Evolutionary conservation across 257 asterid genomes (phyloP).

Genomic region (Nyctanthes arbortristis): DNA sequence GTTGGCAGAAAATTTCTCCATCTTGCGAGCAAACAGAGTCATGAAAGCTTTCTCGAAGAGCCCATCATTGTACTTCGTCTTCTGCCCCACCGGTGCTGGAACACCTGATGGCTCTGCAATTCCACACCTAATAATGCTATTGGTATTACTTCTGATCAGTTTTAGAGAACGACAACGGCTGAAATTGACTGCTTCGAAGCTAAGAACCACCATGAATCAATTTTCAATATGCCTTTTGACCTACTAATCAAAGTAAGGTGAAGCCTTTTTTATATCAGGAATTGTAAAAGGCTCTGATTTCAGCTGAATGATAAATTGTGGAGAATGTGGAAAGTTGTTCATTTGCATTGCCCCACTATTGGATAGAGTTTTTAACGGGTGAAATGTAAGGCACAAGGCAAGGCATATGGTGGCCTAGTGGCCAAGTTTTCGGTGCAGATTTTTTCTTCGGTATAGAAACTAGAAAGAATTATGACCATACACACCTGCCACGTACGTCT

Average conservation of each 20-base stretch:
- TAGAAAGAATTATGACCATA: constrained; percentile 31
- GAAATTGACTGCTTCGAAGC: no score
- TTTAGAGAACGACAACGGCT: no score
- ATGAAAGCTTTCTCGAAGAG: constrained; percentile 78
- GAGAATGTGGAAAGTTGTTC: background rate
- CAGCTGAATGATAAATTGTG: no score
- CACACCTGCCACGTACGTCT: constrained; percentile 22
- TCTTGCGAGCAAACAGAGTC: constrained; percentile 77
- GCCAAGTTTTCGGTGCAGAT: constrained; percentile 17
- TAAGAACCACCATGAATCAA: no score
- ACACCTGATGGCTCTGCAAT: constrained; percentile 83
- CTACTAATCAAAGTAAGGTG: no score
- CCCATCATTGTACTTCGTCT: constrained; percentile 84
- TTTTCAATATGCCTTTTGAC: background rate
- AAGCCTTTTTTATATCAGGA: no score
- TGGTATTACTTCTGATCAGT: background rate
- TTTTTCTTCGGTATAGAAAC: constrained; percentile 1
- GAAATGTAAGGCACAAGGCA: background rate
- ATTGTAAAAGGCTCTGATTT: no score
- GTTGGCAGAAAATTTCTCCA: constrained; percentile 66
- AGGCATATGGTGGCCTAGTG: constrained; percentile 42
- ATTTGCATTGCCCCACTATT: background rate
- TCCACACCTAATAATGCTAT: constrained; percentile 56
- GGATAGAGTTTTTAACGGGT: background rate
- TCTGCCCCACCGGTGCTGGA: constrained; percentile 93